These are phyloP conservation scores for Aspergillus bombycis DNA, from an alignment of 2,329 filamentous ascomycete genomes.

Conservation along the genomic window DNA sequence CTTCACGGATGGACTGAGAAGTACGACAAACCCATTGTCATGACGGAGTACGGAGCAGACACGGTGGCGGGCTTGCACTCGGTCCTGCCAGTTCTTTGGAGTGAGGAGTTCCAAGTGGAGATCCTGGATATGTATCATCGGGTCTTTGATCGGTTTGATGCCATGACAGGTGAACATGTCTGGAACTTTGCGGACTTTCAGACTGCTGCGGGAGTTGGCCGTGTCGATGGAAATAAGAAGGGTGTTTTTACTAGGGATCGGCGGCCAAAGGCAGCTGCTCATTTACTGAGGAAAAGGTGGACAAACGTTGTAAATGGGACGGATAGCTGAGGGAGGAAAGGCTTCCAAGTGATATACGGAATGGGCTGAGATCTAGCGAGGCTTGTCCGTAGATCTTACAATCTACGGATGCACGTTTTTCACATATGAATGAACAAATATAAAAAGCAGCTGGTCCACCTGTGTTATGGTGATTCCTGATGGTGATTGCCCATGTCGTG, in stretches of 20 bases:
- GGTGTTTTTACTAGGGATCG: neutral
- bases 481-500: too few species aligned
- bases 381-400: too few species aligned
- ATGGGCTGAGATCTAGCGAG: neutral
- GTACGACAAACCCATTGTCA: neutral
- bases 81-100: neutral
- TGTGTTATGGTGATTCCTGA: too few species aligned
- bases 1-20: neutral
- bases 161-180: neutral
- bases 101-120: neutral
- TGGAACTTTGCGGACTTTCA: slow-evolving; percentile 7
- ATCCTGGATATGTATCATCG: neutral
- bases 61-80: neutral
- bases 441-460: too few species aligned
- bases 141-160: slow-evolving; percentile 1
- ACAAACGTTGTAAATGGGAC: neutral
- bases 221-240: slow-evolving; percentile 2
- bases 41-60: neutral
- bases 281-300: neutral
- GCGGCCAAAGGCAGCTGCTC: neutral
- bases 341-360: neutral
- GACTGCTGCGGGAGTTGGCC: neutral
- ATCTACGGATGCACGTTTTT: too few species aligned
- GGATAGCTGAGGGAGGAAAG: neutral
- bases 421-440: neutral